A percentile compares a stretch with the other conserved stretches of the same genome.
These are phyloP conservation scores for Plasmodium yoelii DNA, from an alignment of 169 alveolate species.

Conservation along the genomic window DNA sequence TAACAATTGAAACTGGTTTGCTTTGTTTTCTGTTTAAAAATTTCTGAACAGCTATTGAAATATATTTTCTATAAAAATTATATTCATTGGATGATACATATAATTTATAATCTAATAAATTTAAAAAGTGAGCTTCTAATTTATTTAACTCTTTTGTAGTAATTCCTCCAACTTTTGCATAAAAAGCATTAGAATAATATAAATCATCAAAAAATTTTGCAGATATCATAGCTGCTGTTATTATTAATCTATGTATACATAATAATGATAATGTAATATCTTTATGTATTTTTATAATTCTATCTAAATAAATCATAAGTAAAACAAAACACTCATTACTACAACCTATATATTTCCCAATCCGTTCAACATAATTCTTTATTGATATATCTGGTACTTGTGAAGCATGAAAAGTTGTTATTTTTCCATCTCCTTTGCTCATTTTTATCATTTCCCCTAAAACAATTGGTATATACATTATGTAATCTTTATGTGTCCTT, in stretches of 20 bases:
- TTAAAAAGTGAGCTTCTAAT: conserved; percentile 91
- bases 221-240: conserved; percentile 92
- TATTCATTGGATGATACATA: conserved; percentile 90
- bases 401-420: conserved; percentile 90
- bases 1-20: not conserved
- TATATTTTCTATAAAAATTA: conserved; percentile 87
- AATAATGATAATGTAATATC: conserved; percentile 84
- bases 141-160: conserved; percentile 90
- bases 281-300: conserved; percentile 84
- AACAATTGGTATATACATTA: conserved; percentile 44
- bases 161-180: conserved; percentile 96
- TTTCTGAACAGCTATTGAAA: conserved; percentile 80
- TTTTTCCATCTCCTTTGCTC: conserved; percentile 73
- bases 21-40: conserved; percentile 13
- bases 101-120: conserved; percentile 88
- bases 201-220: conserved; percentile 95
- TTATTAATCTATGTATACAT: conserved; percentile 90
- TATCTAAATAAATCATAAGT: conserved; percentile 88
- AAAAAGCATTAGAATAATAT: conserved; percentile 91
- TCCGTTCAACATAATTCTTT: conserved; percentile 87
- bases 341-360: conserved; percentile 91
- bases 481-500: conserved; percentile 32
- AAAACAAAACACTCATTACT: conserved; percentile 91
- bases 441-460: conserved; percentile 28
- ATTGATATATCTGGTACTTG: conserved; percentile 90